Base-by-base conservation (phyloP, 768 basidiomycete species). In the Suillus paluster region DNA sequence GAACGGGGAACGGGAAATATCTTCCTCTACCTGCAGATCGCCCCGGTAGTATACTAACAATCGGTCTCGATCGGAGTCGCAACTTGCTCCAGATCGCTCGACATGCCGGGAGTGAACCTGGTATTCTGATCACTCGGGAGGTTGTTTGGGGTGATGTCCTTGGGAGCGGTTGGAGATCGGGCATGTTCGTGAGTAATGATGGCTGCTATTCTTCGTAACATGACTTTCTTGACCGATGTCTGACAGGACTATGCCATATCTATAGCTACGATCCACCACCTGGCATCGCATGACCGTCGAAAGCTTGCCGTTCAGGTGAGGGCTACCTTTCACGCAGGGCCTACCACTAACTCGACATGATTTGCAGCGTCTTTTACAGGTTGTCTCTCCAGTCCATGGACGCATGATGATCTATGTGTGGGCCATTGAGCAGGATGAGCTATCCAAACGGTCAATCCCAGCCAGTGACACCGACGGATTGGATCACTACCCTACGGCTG, bases 1-100 rank as follows among this genome's bases (percentile, higher is more conserved):
- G 97, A 6, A 94, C 94, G 27, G 97, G 97, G 1, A 99, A 99
- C 67, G 97, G 97, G 49, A 99, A 99, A 82, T 99, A 99, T 77
- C 84, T 99, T 2, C 89, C 92, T 3, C 76, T 93, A 1, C 90
- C 91, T 7, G 65, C 75, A 1, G 86, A 92, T 54, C 81, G 84
- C 17, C 86, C 86, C 6, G 78, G 80, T 14, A 81, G 81, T 30
- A 73, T 89, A 54, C 84, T 88, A 80, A 95, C 91, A 19, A 80
- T 98, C 45, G 95, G 94, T 1, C 78, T 97, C 25, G 95, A 98
- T 76, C 83, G 90, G 68, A 95, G 94, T 70, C 73, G 78, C 42
- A 94, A 90, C 63, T 78, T 98, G 45, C 79, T 97, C n/a, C 74
- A 84, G 45, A 85, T 94, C 63, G 95, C 95, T 4, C 80, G 77